phyloP scores from a whole-genome alignment of 495 filamentous ascomycete genomes.

The Xylaria longipes region DNA sequence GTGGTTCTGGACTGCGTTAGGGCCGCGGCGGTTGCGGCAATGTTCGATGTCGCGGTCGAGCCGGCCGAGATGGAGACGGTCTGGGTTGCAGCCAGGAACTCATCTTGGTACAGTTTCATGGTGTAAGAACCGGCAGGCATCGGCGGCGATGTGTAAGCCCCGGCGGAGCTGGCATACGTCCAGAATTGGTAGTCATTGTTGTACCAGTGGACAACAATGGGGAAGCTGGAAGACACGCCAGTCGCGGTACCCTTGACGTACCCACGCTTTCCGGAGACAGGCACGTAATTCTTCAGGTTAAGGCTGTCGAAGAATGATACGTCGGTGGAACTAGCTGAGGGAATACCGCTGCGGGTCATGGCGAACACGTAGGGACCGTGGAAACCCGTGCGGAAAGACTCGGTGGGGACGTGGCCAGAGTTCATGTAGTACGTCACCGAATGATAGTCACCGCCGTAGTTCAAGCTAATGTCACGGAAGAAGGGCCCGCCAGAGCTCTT shows the following conservation, averaged over 20 bases:
- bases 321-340: constrained; percentile 39
- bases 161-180: constrained; percentile 31
- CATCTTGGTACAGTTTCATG: constrained; percentile 42
- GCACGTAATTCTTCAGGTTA: constrained; percentile 38
- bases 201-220: constrained; percentile 40
- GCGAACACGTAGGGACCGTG: constrained; percentile 44
- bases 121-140: constrained; percentile 42
- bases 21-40: constrained; percentile 35
- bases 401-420: constrained; percentile 52
- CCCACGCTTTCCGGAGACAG: constrained; percentile 36
- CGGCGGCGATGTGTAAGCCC: constrained; percentile 36
- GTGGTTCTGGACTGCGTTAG: constrained; percentile 34
- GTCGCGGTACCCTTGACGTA: constrained; percentile 37
- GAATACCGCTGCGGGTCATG: constrained; percentile 39
- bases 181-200: constrained; percentile 42
- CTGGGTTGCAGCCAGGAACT: constrained; percentile 39
- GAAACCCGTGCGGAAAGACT: constrained; percentile 42
- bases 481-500: constrained; percentile 55
- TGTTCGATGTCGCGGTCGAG: constrained; percentile 36
- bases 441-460: constrained; percentile 57
- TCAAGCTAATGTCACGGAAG: constrained; percentile 49
- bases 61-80: constrained; percentile 37
- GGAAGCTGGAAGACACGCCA: constrained; percentile 38
- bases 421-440: constrained; percentile 64
- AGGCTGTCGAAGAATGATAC: constrained; percentile 44